Conservation (phyloP, 1,139 yeast genomes). For the Pneumocystis oryctolagi region DNA sequence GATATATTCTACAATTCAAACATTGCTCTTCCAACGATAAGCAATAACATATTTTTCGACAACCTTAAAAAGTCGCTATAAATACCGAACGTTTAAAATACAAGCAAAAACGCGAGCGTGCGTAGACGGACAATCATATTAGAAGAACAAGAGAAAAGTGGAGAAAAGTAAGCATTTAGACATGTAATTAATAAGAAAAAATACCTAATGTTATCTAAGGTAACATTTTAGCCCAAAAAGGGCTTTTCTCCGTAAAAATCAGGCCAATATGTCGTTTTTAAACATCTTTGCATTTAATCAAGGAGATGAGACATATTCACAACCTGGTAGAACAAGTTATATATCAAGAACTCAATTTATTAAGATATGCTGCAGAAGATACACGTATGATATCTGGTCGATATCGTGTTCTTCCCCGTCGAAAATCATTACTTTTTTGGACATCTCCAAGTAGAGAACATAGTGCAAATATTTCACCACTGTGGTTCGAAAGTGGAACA, state of each 20-base stretch:
- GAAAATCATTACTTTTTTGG: conserved; percentile 10
- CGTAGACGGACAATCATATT: not conserved
- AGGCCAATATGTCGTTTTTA: conserved; percentile 12
- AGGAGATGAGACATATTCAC: conserved; percentile 4
- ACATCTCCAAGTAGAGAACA: not conserved
- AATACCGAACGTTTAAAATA: not conserved
- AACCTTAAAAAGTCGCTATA: not conserved
- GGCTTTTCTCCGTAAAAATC: conserved; percentile 2
- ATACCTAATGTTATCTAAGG: not conserved
- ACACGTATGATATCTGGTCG: conserved; percentile 3
- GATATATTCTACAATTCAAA: too few relatives aligned
- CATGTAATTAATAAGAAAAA: not conserved
- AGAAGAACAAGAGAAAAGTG: not conserved
- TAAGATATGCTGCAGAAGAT: not conserved
- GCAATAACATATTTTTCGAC: not conserved
- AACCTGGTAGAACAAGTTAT: conserved; percentile 1
- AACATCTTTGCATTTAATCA: conserved; percentile 10
- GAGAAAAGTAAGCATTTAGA: not conserved
- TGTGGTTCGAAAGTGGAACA: not conserved
- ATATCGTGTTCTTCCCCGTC: conserved; percentile 6
- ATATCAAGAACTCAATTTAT: not conserved
- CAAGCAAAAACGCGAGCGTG: not conserved
- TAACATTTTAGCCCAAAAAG: not conserved
- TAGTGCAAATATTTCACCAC: not conserved
- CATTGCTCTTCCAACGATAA: not conserved